Evolutionary conservation across 306 rosid genomes (phyloP).

Genomic region (Medicago lupulina): DNA sequence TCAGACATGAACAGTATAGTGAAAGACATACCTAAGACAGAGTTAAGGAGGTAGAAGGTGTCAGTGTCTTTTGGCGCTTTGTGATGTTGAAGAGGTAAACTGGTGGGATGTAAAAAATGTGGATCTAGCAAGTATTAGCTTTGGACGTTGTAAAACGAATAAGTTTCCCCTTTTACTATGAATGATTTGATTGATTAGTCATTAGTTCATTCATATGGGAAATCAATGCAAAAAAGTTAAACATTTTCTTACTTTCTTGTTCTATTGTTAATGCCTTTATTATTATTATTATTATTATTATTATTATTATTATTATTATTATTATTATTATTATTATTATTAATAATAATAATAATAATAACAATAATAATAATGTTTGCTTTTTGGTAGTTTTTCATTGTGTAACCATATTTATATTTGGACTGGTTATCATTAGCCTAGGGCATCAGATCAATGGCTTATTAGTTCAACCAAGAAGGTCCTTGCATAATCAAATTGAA

Average conservation of each 20-base stretch:
- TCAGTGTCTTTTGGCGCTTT: neutral
- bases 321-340: too few relatives aligned
- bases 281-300: too few relatives aligned
- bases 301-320: too few relatives aligned
- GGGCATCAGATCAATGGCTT: neutral
- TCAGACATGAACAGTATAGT: neutral
- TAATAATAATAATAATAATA: too few relatives aligned
- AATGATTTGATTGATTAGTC: neutral
- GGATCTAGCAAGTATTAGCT: neutral
- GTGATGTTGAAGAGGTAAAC: neutral
- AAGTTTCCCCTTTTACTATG: neutral
- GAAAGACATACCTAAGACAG: neutral
- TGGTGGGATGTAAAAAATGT: neutral
- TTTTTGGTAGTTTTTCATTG: neutral
- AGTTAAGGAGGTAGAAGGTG: neutral
- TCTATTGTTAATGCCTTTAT: neutral
- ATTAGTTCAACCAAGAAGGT: neutral
- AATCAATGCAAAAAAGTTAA: neutral
- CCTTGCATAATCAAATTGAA: neutral
- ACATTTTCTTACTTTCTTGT: neutral
- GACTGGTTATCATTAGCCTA: neutral
- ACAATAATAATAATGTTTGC: neutral
- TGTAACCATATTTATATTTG: neutral
- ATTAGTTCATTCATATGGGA: neutral
- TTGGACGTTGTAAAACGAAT: neutral